phyloP scores from a whole-genome alignment of 78 protist genomes.

The Anaeramoeba ignava region DNA sequence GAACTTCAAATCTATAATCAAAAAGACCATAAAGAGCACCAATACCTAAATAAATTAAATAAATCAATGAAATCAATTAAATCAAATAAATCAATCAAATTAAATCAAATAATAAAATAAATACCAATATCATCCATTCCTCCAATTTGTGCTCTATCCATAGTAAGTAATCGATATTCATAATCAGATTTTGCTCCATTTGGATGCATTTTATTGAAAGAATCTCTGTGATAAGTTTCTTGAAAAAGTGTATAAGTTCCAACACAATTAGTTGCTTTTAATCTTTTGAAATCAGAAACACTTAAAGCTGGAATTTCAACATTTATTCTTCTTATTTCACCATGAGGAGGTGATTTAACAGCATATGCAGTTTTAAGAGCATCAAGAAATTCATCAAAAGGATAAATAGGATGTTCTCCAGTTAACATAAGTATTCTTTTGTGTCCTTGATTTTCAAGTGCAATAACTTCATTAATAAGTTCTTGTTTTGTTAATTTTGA shows the following conservation, averaged over 20 bases:
- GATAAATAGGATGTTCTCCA: slow-evolving; percentile 12
- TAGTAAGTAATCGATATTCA: neutral
- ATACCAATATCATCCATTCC: no score
- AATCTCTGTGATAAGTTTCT: slow-evolving; percentile 15
- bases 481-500: neutral
- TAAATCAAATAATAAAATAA: no score
- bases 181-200: slow-evolving; percentile 13
- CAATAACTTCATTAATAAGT: neutral
- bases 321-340: slow-evolving; percentile 15
- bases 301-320: slow-evolving; percentile 14
- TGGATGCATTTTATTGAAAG: slow-evolving; percentile 1
- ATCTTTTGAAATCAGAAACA: neutral
- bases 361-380: neutral
- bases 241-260: slow-evolving; percentile 19
- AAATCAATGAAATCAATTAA: no score
- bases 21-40: slow-evolving; percentile 13
- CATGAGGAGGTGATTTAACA: slow-evolving; percentile 1
- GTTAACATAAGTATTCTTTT: neutral
- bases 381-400: slow-evolving; percentile 14
- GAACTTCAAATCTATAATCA: slow-evolving; percentile 11
- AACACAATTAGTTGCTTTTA: slow-evolving; percentile 8
- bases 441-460: slow-evolving; percentile 2
- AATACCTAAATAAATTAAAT: neutral
- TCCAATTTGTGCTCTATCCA: slow-evolving; percentile 14
- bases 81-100: no score